Percentiles rank a stretch among this genome's conserved stretches.
phyloP scores from a whole-genome alignment of 768 basidiomycete genomes.

The Tricholomella constricta region DNA sequence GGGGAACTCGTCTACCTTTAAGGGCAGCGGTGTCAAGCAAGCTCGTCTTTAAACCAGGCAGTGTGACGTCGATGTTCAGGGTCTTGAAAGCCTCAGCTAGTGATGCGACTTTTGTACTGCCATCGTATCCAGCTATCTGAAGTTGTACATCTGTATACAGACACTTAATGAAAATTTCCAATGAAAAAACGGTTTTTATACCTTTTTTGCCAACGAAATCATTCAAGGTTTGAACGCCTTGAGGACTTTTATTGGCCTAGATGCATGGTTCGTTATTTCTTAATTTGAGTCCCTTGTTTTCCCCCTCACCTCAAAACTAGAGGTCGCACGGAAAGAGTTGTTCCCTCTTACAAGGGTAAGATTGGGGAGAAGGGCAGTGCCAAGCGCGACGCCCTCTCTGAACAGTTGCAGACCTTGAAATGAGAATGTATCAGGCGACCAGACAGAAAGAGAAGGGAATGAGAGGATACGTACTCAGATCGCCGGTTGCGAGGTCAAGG shows the following conservation, averaged over 20 bases:
- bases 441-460: background rate
- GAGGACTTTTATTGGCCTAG: constrained; percentile 60
- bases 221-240: constrained; percentile 63
- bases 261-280: constrained; percentile 10
- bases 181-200: constrained; percentile 13
- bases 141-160: constrained; percentile 50
- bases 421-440: background rate
- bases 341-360: constrained; percentile 60
- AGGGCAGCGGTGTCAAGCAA: constrained; percentile 60
- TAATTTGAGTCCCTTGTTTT: background rate
- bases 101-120: constrained; percentile 61
- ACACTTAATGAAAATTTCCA: background rate
- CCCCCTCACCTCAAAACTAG: constrained; percentile 50
- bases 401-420: constrained; percentile 55
- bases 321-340: constrained; percentile 53
- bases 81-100: constrained; percentile 62
- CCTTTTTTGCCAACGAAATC: constrained; percentile 68
- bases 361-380: constrained; percentile 63
- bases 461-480: constrained; percentile 52
- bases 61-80: constrained; percentile 52
- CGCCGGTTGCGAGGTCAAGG: constrained; percentile 60
- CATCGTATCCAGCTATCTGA: constrained; percentile 56
- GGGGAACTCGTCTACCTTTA: constrained; percentile 46
- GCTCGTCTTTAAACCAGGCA: constrained; percentile 62
- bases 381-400: constrained; percentile 52